A percentile compares a stretch with the other conserved stretches of the same genome.
Conservation (phyloP, 345 rosid species). For the Ceriops decandra region DNA sequence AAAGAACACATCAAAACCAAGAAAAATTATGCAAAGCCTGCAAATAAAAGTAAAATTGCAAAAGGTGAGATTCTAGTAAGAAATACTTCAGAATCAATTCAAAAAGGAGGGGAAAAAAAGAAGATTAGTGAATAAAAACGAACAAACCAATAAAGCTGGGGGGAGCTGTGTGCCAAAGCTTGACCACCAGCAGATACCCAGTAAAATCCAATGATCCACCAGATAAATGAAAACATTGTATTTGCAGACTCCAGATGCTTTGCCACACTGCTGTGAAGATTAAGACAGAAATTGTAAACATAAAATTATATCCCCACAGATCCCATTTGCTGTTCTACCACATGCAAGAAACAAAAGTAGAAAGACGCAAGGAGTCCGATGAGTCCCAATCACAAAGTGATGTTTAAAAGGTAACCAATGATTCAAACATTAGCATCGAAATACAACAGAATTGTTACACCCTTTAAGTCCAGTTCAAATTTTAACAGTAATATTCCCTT, state of each 20-base stretch:
- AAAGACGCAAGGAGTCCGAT: not conserved
- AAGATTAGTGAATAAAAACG: not conserved
- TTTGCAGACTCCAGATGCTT: conserved; percentile 96
- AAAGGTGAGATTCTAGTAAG: conserved; percentile 19
- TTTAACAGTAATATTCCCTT: too few species aligned
- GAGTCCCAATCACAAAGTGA: not conserved
- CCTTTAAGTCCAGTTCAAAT: too few species aligned
- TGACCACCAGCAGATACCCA: conserved; percentile 97
- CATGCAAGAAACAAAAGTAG: not conserved
- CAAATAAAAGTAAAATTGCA: conserved; percentile 22
- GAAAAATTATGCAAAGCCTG: conserved; percentile 92
- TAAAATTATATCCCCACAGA: not conserved
- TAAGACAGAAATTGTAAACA: conserved; percentile 12
- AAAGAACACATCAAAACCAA: conserved; percentile 95
- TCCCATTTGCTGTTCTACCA: not conserved
- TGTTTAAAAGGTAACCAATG: not conserved
- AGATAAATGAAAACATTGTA: conserved; percentile 94
- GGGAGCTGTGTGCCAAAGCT: conserved; percentile 58
- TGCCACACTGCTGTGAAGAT: conserved; percentile 47
- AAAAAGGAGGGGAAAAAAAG: not conserved
- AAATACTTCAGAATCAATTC: conserved; percentile 4
- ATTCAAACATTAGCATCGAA: not conserved
- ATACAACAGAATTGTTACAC: not conserved
- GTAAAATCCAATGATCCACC: conserved; percentile 99
- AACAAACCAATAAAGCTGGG: conserved; percentile 86